phyloP scores from a whole-genome alignment of 2,329 filamentous ascomycete species.

The Penicillium brasilianum region DNA sequence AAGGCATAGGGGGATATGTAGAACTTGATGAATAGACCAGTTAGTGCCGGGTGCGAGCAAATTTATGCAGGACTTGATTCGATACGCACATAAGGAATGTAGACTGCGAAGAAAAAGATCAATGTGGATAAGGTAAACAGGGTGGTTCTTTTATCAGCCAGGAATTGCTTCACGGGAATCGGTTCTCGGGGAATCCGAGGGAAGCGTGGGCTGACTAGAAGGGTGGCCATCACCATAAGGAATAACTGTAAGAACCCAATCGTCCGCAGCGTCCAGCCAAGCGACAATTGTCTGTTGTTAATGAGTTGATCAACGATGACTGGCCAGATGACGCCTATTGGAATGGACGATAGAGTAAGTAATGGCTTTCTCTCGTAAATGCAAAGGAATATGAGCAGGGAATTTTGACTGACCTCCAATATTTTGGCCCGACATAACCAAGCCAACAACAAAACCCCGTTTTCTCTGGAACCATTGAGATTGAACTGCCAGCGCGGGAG shows the following conservation, averaged over 20 bases:
- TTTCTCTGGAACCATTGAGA: constrained; percentile 14
- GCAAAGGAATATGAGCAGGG: neutral
- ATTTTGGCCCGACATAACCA: constrained; percentile 19
- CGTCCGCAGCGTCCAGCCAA: constrained; percentile 14
- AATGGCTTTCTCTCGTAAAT: neutral
- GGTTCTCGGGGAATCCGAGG: neutral
- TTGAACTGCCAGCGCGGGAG: constrained; percentile 17
- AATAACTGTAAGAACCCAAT: constrained; percentile 11
- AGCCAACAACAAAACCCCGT: constrained; percentile 19
- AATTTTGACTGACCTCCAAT: constrained; percentile 7
- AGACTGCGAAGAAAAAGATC: neutral
- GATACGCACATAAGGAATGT: neutral
- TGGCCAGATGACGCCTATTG: constrained; percentile 10
- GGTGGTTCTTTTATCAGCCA: constrained; percentile 10
- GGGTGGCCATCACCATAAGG: constrained; percentile 8
- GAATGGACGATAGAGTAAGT: neutral
- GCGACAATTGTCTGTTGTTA: neutral
- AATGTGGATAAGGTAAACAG: neutral
- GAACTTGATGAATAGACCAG: constrained; percentile 1
- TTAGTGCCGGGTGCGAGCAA: neutral
- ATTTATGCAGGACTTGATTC: neutral
- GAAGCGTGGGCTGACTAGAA: constrained; percentile 4
- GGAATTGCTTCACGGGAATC: constrained; percentile 6
- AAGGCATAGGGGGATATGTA: neutral
- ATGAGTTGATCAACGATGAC: neutral